Evolutionary conservation across 352 stramenopile genomes (phyloP).

Genomic region (Globisporangium recalcitrans): DNA sequence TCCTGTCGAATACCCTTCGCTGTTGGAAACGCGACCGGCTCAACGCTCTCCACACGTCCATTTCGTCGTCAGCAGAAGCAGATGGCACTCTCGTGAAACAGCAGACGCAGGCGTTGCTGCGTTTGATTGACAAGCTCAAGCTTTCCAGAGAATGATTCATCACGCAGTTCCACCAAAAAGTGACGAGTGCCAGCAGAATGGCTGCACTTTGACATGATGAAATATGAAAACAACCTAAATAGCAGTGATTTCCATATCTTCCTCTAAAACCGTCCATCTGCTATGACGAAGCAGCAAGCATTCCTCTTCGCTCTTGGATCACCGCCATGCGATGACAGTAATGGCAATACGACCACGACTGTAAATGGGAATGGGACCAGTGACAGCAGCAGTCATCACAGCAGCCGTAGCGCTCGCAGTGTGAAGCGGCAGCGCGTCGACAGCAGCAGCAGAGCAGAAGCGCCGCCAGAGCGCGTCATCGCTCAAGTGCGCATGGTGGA

Average conservation of each 20-base stretch:
- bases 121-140: background rate
- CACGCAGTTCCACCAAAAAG: too few relatives aligned
- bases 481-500: conserved; percentile 48
- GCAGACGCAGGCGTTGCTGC: background rate
- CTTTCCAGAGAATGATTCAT: background rate
- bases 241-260: too few relatives aligned
- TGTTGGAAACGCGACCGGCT: background rate
- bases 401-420: background rate
- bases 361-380: background rate
- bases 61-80: background rate
- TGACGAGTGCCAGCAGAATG: too few relatives aligned
- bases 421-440: conserved; percentile 5
- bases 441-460: background rate
- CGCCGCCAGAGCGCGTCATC: background rate
- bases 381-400: background rate
- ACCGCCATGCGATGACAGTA: background rate
- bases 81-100: background rate
- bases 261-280: too few relatives aligned
- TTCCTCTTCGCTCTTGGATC: conserved; percentile 2
- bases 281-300: background rate
- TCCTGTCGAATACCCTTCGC: background rate
- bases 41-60: background rate
- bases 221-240: too few relatives aligned
- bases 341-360: background rate
- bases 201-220: too few relatives aligned